Percentiles rank a stretch among this genome's conserved stretches.
phyloP scores from a whole-genome alignment of 495 filamentous ascomycete species.

The Apodospora peruviana region DNA sequence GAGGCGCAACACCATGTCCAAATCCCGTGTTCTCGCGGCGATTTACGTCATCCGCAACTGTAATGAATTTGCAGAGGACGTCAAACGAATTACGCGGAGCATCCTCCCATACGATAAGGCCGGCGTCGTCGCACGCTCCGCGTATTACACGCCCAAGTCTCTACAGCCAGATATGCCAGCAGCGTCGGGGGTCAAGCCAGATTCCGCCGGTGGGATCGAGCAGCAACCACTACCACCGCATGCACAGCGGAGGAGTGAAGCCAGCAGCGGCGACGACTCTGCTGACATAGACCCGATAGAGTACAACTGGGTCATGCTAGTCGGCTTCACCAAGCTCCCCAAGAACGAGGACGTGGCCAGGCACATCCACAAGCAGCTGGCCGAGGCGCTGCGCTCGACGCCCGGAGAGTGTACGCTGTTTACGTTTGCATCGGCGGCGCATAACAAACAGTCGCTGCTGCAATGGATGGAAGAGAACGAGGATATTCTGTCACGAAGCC shows the following conservation, averaged over 20 bases:
- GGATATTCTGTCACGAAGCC: background rate
- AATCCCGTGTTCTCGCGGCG: background rate
- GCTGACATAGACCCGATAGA: background rate
- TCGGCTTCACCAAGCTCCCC: background rate
- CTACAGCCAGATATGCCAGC: no score
- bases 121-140: background rate
- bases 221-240: no score
- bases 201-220: no score
- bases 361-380: background rate
- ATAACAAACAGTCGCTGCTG: background rate
- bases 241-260: no score
- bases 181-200: no score
- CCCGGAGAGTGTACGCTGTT: background rate
- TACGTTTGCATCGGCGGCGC: background rate
- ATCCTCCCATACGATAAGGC: background rate
- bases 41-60: background rate
- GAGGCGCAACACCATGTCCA: background rate
- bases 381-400: background rate
- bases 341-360: background rate
- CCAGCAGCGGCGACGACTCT: background rate
- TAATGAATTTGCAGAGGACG: background rate
- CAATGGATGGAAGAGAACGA: background rate
- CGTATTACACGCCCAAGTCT: background rate
- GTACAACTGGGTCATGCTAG: background rate
- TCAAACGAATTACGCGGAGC: background rate